Evolutionary conservation across 129 eudicot genomes (phyloP), one percentile per base, ranked within the genome.

Genomic region (Flaveria trinervia): DNA sequence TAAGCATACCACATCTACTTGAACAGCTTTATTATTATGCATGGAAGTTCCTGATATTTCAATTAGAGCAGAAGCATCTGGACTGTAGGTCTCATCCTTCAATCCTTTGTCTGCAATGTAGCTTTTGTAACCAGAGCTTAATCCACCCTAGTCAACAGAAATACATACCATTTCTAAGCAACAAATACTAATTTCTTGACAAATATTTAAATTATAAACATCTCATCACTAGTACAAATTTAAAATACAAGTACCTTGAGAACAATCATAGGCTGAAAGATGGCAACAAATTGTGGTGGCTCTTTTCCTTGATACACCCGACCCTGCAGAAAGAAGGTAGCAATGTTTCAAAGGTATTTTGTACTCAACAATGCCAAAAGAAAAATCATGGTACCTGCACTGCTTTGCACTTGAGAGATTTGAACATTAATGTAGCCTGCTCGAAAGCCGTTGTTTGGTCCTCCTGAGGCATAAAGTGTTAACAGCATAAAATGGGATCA

Each of bases 271-370:
- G 97, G 99, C 76, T 95, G 90, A 85, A 91, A 89, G 75, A 95
- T 81, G 72, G 97, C 99, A 82, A 95, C 78, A 68, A 95, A 95
- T 72, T 95, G 99, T 17, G 99, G 96, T 43, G 99, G 92, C 75
- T 95, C 97, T 84, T 91, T 95, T 57, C 97, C 99, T 88, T 95
- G 99, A 83, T 57, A 86, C 64, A 95, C 62, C 73, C 94, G 89
- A 68, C 99, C 97, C 99, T 95, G 81, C 55, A 78, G 9, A 10
- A 81, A 62, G 46, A 62, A 68, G 54, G 80, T 56, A 61, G 46
- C 69, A 77, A 72, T 33, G 44, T 59, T 60, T 80, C 9, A 65
- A 36, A 65, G 9, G 11, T 23, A 66, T 28, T 55, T 41, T 51
- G 70, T 17, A 72, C 43, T 18, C 18, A 41, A 4, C 43, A 22